These are phyloP conservation scores for Exophiala oligosperma DNA, from an alignment of 2,329 filamentous ascomycete genomes.

Conservation along the genomic window DNA sequence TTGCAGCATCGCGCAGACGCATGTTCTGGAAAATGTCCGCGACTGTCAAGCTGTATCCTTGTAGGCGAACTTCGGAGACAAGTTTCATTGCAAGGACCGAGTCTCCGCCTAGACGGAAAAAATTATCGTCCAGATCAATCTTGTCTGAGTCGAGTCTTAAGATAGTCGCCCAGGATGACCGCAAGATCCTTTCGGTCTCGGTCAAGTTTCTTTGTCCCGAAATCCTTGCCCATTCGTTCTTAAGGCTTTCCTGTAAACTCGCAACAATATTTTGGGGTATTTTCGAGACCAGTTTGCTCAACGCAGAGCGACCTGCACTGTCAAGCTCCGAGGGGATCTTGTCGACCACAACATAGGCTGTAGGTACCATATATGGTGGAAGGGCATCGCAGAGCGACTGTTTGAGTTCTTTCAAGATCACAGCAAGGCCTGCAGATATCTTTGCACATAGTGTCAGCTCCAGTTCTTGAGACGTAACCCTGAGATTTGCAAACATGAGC, in stretches of 20 bases:
- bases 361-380: constrained; percentile 51
- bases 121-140: constrained; percentile 30
- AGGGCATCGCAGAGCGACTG: constrained; percentile 45
- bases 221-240: constrained; percentile 37
- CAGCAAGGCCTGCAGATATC: constrained; percentile 35
- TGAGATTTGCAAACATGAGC: constrained; percentile 31
- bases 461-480: constrained; percentile 24
- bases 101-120: constrained; percentile 35
- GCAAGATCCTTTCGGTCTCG: constrained; percentile 37
- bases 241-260: constrained; percentile 19
- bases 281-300: constrained; percentile 41
- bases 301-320: constrained; percentile 36
- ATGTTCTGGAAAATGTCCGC: constrained; percentile 36
- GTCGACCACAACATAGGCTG: constrained; percentile 44
- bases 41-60: constrained; percentile 29
- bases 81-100: constrained; percentile 34
- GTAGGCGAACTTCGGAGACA: constrained; percentile 23
- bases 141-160: constrained; percentile 42
- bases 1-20: constrained; percentile 55
- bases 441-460: constrained; percentile 13
- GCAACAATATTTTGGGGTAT: constrained; percentile 33
- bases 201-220: constrained; percentile 35
- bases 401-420: constrained; percentile 43
- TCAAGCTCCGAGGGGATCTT: constrained; percentile 33
- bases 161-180: constrained; percentile 8